Conservation (phyloP, 1,284 basidiomycete genomes). For the Ganoderma lingzhi region DNA sequence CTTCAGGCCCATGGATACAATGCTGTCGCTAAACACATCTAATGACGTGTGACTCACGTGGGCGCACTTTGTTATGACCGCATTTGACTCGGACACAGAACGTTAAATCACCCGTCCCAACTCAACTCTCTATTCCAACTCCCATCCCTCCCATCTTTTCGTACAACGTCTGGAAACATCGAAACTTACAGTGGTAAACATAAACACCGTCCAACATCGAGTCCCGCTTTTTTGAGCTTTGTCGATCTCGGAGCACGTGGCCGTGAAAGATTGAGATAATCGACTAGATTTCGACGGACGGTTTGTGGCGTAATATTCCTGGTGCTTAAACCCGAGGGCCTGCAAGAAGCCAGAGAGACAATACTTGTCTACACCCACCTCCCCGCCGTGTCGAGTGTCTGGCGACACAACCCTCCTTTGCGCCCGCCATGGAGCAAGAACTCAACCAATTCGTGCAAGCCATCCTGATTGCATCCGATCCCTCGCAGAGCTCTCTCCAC, state of each 20-base stretch:
- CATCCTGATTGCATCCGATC: constrained; percentile 86
- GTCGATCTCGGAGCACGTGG: constrained; percentile 33
- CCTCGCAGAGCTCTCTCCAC: constrained; percentile 70
- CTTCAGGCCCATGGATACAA: neutral
- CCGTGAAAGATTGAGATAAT: constrained; percentile 36
- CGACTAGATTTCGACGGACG: constrained; percentile 17
- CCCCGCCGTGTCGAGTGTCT: constrained; percentile 25
- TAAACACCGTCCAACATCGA: neutral
- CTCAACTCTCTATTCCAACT: neutral
- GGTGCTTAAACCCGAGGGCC: constrained; percentile 6
- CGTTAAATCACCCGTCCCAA: neutral
- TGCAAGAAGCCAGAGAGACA: constrained; percentile 19
- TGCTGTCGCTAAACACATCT: neutral
- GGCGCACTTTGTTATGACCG: constrained; percentile 12
- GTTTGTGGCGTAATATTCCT: constrained; percentile 16
- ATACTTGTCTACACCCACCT: constrained; percentile 9
- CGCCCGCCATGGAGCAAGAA: constrained; percentile 68
- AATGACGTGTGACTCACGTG: constrained; percentile 17
- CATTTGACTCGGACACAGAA: constrained; percentile 17
- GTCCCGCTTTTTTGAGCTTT: constrained; percentile 14
- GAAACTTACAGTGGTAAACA: neutral
- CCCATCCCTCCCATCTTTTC: neutral
- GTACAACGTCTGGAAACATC: neutral
- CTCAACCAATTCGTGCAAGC: constrained; percentile 83
- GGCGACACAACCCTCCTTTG: constrained; percentile 18